Evolutionary conservation across 1,139 yeast genomes (phyloP).

Genomic region (Saccharomyces hybrid): DNA sequence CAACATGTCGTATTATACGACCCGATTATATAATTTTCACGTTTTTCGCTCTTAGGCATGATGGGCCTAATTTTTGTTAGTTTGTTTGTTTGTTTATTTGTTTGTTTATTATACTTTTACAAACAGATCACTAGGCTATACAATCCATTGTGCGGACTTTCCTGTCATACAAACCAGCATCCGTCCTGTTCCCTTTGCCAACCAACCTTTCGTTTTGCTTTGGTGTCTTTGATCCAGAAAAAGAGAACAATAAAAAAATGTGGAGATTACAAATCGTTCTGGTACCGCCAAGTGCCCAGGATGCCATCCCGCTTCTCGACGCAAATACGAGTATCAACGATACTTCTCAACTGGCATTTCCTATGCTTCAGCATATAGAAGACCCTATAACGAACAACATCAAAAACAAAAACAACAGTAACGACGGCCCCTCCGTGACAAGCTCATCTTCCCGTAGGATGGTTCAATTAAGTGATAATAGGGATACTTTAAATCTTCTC

Average conservation of each 20-base stretch:
- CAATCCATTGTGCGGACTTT: too few relatives aligned
- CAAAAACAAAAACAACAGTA: not conserved
- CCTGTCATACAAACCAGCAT: not conserved
- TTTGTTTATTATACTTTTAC: not conserved
- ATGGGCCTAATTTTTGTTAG: not conserved
- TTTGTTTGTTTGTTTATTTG: not conserved
- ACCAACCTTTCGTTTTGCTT: not conserved
- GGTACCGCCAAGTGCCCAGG: constrained; percentile 21
- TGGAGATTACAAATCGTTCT: constrained; percentile 24
- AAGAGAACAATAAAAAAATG: constrained; percentile 8
- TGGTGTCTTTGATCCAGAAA: not conserved
- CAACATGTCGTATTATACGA: not conserved
- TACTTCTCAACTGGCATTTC: not conserved
- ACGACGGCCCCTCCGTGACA: not conserved
- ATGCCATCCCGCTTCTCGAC: not conserved
- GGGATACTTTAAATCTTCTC: constrained; percentile 10
- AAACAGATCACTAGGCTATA: not conserved
- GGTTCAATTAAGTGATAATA: constrained; percentile 1
- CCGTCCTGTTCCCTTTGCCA: not conserved
- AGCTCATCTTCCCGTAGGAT: not conserved
- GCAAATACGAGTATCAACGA: not conserved
- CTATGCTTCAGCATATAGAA: not conserved
- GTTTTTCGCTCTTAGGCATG: constrained; percentile 6
- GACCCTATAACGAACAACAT: not conserved
- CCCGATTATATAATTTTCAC: constrained; percentile 1